Evolutionary conservation across 1,139 yeast species (phyloP).

Genomic region (Entelexis paramagnoliae): DNA sequence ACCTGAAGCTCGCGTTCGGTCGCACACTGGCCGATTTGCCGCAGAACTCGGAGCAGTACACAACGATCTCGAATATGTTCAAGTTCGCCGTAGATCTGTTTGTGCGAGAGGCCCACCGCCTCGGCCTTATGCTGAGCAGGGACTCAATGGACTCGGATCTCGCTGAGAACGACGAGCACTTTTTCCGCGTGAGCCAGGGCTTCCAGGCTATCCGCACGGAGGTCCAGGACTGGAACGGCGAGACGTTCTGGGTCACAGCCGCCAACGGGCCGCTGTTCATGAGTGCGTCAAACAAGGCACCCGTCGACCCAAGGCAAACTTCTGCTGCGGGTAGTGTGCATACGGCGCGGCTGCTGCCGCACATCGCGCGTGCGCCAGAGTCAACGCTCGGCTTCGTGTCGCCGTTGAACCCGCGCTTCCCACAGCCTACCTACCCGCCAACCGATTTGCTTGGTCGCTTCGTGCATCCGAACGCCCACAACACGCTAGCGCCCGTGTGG

Average conservation of each 20-base stretch:
- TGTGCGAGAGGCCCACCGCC: constrained; percentile 56
- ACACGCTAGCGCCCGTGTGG: constrained; percentile 75
- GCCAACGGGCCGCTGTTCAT: constrained; percentile 58
- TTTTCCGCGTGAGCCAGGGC: constrained; percentile 34
- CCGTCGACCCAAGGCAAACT: constrained; percentile 56
- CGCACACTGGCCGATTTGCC: constrained; percentile 40
- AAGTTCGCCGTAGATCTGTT: constrained; percentile 60
- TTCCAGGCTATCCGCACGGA: constrained; percentile 56
- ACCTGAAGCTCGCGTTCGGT: constrained; percentile 55
- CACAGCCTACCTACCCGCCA: constrained; percentile 54
- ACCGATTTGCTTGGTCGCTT: constrained; percentile 60
- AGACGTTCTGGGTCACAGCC: constrained; percentile 44
- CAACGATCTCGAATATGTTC: constrained; percentile 55
- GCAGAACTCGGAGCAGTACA: constrained; percentile 50
- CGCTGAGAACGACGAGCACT: constrained; percentile 16
- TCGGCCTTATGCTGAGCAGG: constrained; percentile 32
- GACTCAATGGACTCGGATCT: neutral
- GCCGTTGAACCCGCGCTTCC: constrained; percentile 33
- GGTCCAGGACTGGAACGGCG: constrained; percentile 52
- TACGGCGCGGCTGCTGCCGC: constrained; percentile 51
- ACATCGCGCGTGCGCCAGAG: constrained; percentile 30
- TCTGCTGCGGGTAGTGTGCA: constrained; percentile 50
- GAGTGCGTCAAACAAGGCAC: constrained; percentile 52
- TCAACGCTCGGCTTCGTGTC: constrained; percentile 44
- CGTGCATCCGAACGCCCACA: constrained; percentile 77